These are phyloP conservation scores for Blastobotrys capitulatus DNA, from an alignment of 1,139 yeast genomes.

Conservation along the genomic window DNA sequence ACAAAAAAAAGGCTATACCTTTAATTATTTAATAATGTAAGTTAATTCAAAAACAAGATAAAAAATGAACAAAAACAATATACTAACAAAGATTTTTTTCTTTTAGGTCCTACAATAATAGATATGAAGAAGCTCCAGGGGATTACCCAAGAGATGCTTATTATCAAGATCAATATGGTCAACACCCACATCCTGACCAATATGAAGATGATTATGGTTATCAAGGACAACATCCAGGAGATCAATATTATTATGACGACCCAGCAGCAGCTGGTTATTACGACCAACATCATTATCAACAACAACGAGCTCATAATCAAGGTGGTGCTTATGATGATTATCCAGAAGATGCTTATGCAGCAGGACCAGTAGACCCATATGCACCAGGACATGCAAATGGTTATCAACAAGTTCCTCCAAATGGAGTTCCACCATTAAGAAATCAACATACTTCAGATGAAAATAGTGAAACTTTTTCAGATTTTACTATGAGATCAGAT, in stretches of 20 bases:
- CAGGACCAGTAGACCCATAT: slow-evolving; percentile 32
- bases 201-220: slow-evolving; percentile 31
- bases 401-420: slow-evolving; percentile 26
- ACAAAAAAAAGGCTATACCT: background rate
- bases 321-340: slow-evolving; percentile 30
- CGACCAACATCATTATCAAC: slow-evolving; percentile 18
- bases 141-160: slow-evolving; percentile 4
- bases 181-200: slow-evolving; percentile 18
- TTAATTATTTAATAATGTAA: slow-evolving; percentile 9
- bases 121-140: slow-evolving; percentile 5
- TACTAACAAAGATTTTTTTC: slow-evolving; percentile 1
- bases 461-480: slow-evolving; percentile 39
- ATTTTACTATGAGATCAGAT: slow-evolving; percentile 42
- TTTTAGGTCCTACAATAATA: slow-evolving; percentile 8
- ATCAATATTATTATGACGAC: slow-evolving; percentile 23
- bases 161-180: slow-evolving; percentile 8
- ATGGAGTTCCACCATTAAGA: slow-evolving; percentile 14
- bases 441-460: slow-evolving; percentile 32
- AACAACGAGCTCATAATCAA: slow-evolving; percentile 17
- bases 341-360: slow-evolving; percentile 33
- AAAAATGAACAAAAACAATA: background rate
- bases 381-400: slow-evolving; percentile 24
- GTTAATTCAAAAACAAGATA: background rate
- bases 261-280: slow-evolving; percentile 22
- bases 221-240: slow-evolving; percentile 22